Percentiles rank a stretch among this genome's conserved stretches.
phyloP scores from a whole-genome alignment of 2,329 filamentous ascomycete genomes.

The Diaporthe sp. region DNA sequence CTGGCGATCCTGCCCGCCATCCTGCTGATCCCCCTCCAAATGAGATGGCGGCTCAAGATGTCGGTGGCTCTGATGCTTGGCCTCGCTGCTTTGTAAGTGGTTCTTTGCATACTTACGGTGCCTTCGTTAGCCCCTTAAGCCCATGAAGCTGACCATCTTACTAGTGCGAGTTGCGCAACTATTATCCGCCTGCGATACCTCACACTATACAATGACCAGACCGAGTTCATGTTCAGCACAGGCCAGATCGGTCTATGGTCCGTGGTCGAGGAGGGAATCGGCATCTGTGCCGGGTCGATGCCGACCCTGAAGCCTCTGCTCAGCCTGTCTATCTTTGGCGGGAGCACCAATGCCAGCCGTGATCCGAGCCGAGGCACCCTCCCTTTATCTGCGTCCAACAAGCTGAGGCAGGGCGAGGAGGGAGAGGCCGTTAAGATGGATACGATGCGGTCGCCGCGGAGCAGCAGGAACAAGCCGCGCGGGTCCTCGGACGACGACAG shows the following conservation, averaged over 20 bases:
- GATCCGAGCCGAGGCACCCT: background rate
- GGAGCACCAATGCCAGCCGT: constrained; percentile 17
- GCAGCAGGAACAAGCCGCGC: constrained; percentile 22
- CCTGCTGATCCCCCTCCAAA: constrained; percentile 57
- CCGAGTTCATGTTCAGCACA: constrained; percentile 56
- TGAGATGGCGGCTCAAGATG: constrained; percentile 59
- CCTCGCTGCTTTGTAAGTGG: constrained; percentile 57
- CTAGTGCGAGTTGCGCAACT: constrained; percentile 53
- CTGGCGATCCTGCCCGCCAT: constrained; percentile 55
- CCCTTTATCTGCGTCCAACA: background rate
- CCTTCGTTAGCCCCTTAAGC: background rate
- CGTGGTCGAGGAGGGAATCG: constrained; percentile 63
- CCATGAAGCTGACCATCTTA: constrained; percentile 37
- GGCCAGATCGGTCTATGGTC: constrained; percentile 61
- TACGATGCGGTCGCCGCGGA: constrained; percentile 4
- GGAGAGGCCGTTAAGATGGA: background rate
- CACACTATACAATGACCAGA: constrained; percentile 54
- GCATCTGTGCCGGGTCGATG: constrained; percentile 63
- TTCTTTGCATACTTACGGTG: background rate
- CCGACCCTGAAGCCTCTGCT: constrained; percentile 62
- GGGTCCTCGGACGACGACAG: constrained; percentile 48
- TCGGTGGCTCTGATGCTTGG: constrained; percentile 59
- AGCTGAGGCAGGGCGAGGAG: background rate
- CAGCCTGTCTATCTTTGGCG: constrained; percentile 46
- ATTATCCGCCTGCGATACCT: constrained; percentile 60